Base-by-base conservation (phyloP, 73 alveolate species). In the Breviolum minutum region DNA sequence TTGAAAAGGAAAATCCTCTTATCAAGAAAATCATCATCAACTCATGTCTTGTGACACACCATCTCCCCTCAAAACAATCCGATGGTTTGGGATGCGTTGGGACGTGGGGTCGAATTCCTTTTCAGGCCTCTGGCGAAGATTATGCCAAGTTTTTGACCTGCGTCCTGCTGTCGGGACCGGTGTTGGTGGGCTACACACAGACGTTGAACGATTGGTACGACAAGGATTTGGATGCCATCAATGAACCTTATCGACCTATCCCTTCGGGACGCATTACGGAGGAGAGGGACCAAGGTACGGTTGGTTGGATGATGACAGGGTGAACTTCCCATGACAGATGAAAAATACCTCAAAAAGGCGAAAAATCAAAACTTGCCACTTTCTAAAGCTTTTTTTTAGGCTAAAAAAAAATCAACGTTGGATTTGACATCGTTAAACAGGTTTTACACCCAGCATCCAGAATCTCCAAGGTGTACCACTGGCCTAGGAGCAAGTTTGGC, bases 121-220 rank as follows among this genome's bases (percentile, higher is more conserved):
- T 22, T 7, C 32, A 80, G 88, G 88, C 88, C 7, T 40, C 88
- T 32, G 81, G 81, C 13, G 95, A 62, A 29, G 96, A 89, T 22
- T 89, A 89, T 54, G 84, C 86, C 61, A 89, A 89, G 93, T 74
- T 77, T 30, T 19, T 93, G 66, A 29, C 79, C 26, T 93, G 99
- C 73, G 87, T 93, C 69, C 14, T 80, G 62, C 60, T 93, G 71
- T 76, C 99, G 5, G 99, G 99, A 11, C 99, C 99, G 5, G 91
- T 93, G 81, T 60, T 93, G 93, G 87, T 77, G 63, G 99, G 98
- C 19, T 92, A 74, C 90, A 76, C 98, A 54, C 99, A 93, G 62
- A 93, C 99, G 71, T 62, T 93, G 84, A 93, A 93, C 79, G 99
- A 93, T 61, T 93, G 99, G 99, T 93, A 93, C 69, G 99, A 93